Base-by-base conservation (phyloP, 257 asterid species). In the Linaria vulgaris region DNA sequence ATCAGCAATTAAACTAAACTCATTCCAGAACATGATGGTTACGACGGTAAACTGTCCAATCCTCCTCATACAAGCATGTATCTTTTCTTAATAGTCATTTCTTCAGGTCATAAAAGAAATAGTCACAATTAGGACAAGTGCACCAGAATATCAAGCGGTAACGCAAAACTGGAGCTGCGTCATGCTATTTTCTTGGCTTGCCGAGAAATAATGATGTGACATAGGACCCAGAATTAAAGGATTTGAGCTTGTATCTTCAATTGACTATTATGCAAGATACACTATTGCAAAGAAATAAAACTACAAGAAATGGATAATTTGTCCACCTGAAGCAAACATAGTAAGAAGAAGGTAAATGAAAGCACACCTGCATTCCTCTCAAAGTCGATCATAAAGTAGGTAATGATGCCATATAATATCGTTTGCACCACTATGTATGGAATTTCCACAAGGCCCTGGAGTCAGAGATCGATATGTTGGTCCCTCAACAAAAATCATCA, bases 341-440 rank as follows among this genome's bases (percentile, higher is more conserved):
- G 17, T 19, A 39, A 4, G 39, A 57, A 55, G 13, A 69, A 17
- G 9, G 6, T 59, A 58, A 25, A 46, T 63, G 55, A 22, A 51
- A 56, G 19, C 71, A 24, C 72, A 90, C 97, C 84, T 54, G 74
- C 84, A 22, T 84, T 78, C 59, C 90, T 80, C 71, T 90, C 97
- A 24, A 90, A 90, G 82, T 82, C 71, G 81, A 87, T 87, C 96
- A 83, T 85, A 76, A 80, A 85, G 82, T 90, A 90, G 20, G 92
- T 87, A 69, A 85, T 87, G 77, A 76, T 46, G n/a, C 95, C 82
- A 51, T 85, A 90, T 27, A 88, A 0, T 64, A 87, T 58, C 16
- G 96, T 85, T 76, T 90, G 96, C 69, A 75, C 63, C 37, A 79
- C 34, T 78, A 90, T 71, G 76, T 90, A 90, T 1, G 97, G 97